Conservation (phyloP, 2,329 filamentous ascomycete species). For the Diaporthe helianthi region DNA sequence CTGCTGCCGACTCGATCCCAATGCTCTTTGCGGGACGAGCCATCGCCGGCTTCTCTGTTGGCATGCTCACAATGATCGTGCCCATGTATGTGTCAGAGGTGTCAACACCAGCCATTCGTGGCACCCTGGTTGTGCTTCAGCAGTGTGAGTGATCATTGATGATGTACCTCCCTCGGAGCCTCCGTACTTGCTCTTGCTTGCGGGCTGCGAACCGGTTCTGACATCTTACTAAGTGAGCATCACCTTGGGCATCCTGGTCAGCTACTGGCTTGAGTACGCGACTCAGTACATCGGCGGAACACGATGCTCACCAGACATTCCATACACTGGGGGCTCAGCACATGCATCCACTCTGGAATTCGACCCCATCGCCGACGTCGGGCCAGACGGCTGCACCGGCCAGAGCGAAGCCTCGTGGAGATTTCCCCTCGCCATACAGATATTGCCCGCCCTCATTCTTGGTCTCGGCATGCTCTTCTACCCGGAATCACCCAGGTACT, state of each 20-base stretch:
- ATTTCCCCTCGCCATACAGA: slow-evolving; percentile 58
- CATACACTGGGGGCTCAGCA: slow-evolving; percentile 53
- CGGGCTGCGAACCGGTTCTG: neutral
- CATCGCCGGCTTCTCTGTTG: slow-evolving; percentile 53
- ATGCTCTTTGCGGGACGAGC: slow-evolving; percentile 46
- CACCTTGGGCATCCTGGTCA: slow-evolving; percentile 51
- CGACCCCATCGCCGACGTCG: slow-evolving; percentile 51
- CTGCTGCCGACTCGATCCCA: slow-evolving; percentile 47
- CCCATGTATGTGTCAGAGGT: slow-evolving; percentile 40
- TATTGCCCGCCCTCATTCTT: slow-evolving; percentile 63
- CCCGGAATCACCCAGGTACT: slow-evolving; percentile 46
- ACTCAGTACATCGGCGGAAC: slow-evolving; percentile 52
- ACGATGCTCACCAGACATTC: slow-evolving; percentile 54
- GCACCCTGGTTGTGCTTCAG: slow-evolving; percentile 33
- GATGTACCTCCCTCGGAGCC: too few species aligned
- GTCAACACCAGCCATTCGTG: slow-evolving; percentile 37
- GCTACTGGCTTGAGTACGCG: slow-evolving; percentile 52
- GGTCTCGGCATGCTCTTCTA: slow-evolving; percentile 62
- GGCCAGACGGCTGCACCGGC: slow-evolving; percentile 49
- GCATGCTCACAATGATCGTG: slow-evolving; percentile 47
- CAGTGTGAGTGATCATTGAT: slow-evolving; percentile 38
- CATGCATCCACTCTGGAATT: slow-evolving; percentile 47
- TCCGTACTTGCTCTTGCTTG: too few species aligned
- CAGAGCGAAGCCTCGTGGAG: slow-evolving; percentile 54
- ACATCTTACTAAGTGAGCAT: slow-evolving; percentile 43